Evolutionary conservation across 1,284 basidiomycete species (phyloP).

Genomic region (Fistulina hepatica): DNA sequence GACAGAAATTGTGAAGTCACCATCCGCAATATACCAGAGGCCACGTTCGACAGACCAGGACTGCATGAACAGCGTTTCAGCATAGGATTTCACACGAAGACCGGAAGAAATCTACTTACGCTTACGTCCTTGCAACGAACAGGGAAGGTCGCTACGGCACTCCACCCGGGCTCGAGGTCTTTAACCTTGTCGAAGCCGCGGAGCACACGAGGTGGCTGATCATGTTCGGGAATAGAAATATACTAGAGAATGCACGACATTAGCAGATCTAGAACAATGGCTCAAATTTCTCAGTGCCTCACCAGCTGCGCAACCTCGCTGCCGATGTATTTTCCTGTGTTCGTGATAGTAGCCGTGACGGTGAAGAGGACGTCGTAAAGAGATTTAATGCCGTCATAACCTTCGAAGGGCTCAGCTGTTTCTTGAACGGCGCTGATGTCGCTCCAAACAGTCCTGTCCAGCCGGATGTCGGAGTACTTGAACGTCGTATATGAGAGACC

Average conservation of each 20-base stretch:
- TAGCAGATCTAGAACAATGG: too few species aligned
- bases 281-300: too few species aligned
- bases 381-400: constrained; percentile 45
- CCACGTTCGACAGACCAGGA: too few species aligned
- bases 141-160: constrained; percentile 4
- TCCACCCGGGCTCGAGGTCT: constrained; percentile 5
- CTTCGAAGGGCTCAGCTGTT: too few species aligned
- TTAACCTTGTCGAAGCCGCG: constrained; percentile 10
- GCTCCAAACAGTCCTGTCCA: too few species aligned
- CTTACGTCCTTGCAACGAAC: too few species aligned
- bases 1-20: too few species aligned
- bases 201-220: constrained; percentile 6
- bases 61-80: too few species aligned
- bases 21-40: too few species aligned
- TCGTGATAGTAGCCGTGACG: constrained; percentile 3
- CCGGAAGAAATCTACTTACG: too few species aligned
- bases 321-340: constrained; percentile 3
- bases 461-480: constrained; percentile 47
- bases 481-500: constrained; percentile 81
- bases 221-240: constrained; percentile 6
- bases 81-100: too few species aligned
- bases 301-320: constrained; percentile 9
- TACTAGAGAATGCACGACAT: background rate
- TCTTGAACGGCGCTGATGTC: too few species aligned
- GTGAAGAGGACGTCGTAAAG: constrained; percentile 17